A percentile compares a stretch with the other conserved stretches of the same genome.
These are phyloP conservation scores for Venturia asperata DNA, from an alignment of 2,329 filamentous ascomycete genomes.

Conservation along the genomic window DNA sequence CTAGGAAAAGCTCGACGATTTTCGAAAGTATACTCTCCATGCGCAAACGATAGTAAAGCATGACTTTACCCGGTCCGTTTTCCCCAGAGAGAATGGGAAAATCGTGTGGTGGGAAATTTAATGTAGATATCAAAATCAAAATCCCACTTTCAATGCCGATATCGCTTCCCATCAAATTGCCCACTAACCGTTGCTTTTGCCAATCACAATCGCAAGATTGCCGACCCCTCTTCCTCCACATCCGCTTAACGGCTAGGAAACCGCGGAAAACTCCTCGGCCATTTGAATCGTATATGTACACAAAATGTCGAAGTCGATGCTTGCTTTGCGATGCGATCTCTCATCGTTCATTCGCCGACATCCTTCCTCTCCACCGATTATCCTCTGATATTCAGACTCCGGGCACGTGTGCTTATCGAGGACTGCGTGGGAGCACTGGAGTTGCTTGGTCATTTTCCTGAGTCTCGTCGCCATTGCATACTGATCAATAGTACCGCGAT, in stretches of 20 bases:
- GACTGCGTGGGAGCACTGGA: neutral
- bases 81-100: too few species aligned
- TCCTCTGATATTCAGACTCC: neutral
- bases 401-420: neutral
- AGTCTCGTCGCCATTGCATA: neutral
- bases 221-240: slow-evolving; percentile 4
- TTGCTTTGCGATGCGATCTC: neutral
- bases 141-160: neutral
- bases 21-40: too few species aligned
- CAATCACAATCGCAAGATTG: slow-evolving; percentile 2
- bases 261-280: slow-evolving; percentile 6
- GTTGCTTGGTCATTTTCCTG: neutral
- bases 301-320: neutral
- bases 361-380: neutral
- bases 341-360: neutral
- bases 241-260: neutral
- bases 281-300: slow-evolving; percentile 1
- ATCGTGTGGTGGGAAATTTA: too few species aligned
- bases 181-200: neutral
- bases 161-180: neutral
- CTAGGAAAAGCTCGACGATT: too few species aligned
- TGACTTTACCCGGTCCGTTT: too few species aligned
- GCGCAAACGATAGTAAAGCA: too few species aligned
- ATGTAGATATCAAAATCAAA: too few species aligned
- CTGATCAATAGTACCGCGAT: neutral